Conservation (phyloP, 805 yeast species). For the Saturnispora mendoncae region DNA sequence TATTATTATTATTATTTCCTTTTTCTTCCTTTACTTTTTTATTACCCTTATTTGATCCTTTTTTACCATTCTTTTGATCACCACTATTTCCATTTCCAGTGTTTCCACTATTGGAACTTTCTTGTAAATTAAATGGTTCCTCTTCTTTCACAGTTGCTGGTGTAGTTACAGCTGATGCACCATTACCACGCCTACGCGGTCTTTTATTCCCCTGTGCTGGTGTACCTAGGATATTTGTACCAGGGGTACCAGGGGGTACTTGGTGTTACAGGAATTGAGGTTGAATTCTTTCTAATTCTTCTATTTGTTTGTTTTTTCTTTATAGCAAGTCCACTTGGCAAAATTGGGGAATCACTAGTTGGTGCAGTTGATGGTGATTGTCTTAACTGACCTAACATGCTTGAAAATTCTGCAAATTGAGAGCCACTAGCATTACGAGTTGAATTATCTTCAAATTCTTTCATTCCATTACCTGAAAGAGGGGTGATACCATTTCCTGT, state of each 20-base stretch:
- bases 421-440: slow-evolving; percentile 8
- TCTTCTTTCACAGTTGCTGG: slow-evolving; percentile 25
- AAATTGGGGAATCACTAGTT: slow-evolving; percentile 7
- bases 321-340: neutral
- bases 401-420: slow-evolving; percentile 16
- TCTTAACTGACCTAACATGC: slow-evolving; percentile 15
- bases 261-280: slow-evolving; percentile 29
- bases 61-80: slow-evolving; percentile 1
- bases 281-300: slow-evolving; percentile 21
- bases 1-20: neutral
- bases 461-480: slow-evolving; percentile 27
- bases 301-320: slow-evolving; percentile 16
- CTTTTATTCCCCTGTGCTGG: slow-evolving; percentile 9
- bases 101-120: slow-evolving; percentile 8
- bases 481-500: slow-evolving; percentile 8
- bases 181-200: slow-evolving; percentile 18
- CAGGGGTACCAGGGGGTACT: slow-evolving; percentile 25
- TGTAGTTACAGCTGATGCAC: slow-evolving; percentile 15
- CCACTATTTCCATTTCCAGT: neutral
- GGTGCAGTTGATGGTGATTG: slow-evolving; percentile 15
- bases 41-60: neutral
- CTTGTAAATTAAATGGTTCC: slow-evolving; percentile 15
- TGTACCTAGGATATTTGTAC: slow-evolving; percentile 9
- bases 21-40: neutral
- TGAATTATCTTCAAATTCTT: slow-evolving; percentile 75